Conservation (phyloP, 208 protist genomes). For the Wallacemonas sp. region DNA sequence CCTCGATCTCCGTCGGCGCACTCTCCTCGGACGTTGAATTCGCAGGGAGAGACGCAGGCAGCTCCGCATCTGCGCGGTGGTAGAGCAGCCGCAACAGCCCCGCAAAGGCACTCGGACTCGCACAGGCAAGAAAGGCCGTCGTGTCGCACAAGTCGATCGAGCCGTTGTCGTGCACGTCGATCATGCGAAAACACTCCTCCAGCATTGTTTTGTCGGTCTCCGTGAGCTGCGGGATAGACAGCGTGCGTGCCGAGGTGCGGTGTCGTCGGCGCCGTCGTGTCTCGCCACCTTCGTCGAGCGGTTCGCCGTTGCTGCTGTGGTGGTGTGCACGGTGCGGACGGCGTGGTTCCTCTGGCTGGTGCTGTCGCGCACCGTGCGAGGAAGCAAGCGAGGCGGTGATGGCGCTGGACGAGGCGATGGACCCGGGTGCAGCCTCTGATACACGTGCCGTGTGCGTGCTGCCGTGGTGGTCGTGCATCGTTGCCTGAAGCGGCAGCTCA, state of each 20-base stretch:
- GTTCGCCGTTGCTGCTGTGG: no score
- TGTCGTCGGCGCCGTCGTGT: neutral
- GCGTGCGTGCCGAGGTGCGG: constrained; percentile 1
- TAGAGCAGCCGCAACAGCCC: constrained; percentile 13
- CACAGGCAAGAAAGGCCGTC: constrained; percentile 31
- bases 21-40: neutral
- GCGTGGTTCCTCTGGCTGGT: no score
- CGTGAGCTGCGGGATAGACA: neutral
- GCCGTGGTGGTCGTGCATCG: no score
- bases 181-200: constrained; percentile 55
- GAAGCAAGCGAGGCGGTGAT: no score
- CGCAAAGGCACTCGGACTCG: constrained; percentile 19
- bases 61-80: neutral
- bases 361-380: no score
- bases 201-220: constrained; percentile 31
- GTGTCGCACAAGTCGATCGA: constrained; percentile 34
- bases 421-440: no score
- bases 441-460: no score
- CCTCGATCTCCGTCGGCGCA: neutral
- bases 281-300: neutral
- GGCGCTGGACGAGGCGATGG: no score
- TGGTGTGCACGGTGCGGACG: no score
- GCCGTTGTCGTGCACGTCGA: constrained; percentile 35
- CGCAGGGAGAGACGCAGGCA: neutral
- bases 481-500: no score